These are phyloP conservation scores for Dillenia turbinata DNA, from an alignment of 164 flowering plant species.

Conservation along the genomic window DNA sequence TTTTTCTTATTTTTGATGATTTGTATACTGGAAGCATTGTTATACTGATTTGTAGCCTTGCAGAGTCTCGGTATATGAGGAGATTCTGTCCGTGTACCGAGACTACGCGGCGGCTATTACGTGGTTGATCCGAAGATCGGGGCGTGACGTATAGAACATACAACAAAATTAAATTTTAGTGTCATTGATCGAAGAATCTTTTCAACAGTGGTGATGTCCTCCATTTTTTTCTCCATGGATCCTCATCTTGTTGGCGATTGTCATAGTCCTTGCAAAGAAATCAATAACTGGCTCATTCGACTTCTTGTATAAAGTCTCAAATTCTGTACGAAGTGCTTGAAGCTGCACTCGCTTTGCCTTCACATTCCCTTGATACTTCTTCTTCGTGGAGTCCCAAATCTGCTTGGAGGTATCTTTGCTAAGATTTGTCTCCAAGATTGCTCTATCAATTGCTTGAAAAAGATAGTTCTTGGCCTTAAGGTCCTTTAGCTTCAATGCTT, in stretches of 20 bases:
- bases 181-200: slow-evolving; percentile 11
- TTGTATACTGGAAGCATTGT: too few species aligned
- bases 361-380: neutral
- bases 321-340: slow-evolving; percentile 4
- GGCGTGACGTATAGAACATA: slow-evolving; percentile 13
- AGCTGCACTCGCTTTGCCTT: neutral
- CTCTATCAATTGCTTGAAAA: slow-evolving; percentile 7
- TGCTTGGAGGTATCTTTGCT: slow-evolving; percentile 10
- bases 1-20: too few species aligned
- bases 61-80: too few species aligned
- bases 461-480: slow-evolving; percentile 12
- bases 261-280: slow-evolving; percentile 9
- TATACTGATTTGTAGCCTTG: too few species aligned
- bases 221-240: neutral
- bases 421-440: slow-evolving; percentile 12
- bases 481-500: slow-evolving; percentile 4
- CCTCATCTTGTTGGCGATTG: slow-evolving; percentile 10
- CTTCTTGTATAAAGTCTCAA: slow-evolving; percentile 14
- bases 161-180: slow-evolving; percentile 6
- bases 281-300: slow-evolving; percentile 5
- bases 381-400: slow-evolving; percentile 7
- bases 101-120: too few species aligned
- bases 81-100: too few species aligned
- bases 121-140: too few species aligned
- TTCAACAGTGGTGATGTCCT: neutral